phyloP scores from a whole-genome alignment of 345 rosid species.

The Acer negundo region DNA sequence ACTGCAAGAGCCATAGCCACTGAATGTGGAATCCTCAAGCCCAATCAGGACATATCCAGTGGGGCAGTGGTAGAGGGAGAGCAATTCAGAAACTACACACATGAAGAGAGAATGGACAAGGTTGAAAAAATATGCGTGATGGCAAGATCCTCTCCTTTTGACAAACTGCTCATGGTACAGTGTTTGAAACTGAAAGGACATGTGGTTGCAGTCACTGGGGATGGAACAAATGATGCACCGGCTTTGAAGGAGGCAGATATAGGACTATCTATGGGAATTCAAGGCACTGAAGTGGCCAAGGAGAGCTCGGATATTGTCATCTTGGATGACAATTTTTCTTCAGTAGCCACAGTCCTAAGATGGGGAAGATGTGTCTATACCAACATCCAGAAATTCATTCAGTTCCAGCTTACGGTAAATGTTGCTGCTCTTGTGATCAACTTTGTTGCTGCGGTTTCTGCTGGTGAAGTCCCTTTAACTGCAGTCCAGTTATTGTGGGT shows the following conservation, averaged over 20 bases:
- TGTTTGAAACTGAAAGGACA: slow-evolving; percentile 66
- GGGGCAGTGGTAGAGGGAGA: slow-evolving; percentile 65
- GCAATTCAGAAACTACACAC: slow-evolving; percentile 47
- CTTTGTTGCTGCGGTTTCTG: slow-evolving; percentile 71
- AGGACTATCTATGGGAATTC: slow-evolving; percentile 78
- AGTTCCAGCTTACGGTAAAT: slow-evolving; percentile 74
- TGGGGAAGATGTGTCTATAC: slow-evolving; percentile 84
- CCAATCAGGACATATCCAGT: slow-evolving; percentile 22
- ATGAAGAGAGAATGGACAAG: slow-evolving; percentile 42
- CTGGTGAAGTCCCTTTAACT: slow-evolving; percentile 65
- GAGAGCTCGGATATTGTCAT: slow-evolving; percentile 83
- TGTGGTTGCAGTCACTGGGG: slow-evolving; percentile 76
- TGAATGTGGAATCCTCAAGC: slow-evolving; percentile 66
- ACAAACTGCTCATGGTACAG: slow-evolving; percentile 79
- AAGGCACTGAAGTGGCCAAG: slow-evolving; percentile 80
- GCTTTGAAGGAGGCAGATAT: slow-evolving; percentile 77
- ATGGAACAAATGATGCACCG: slow-evolving; percentile 80
- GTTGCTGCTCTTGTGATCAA: slow-evolving; percentile 70
- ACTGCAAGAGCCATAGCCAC: slow-evolving; percentile 83
- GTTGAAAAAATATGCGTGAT: slow-evolving; percentile 67
- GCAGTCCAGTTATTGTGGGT: slow-evolving; percentile 81
- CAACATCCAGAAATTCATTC: slow-evolving; percentile 79
- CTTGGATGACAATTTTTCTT: slow-evolving; percentile 73
- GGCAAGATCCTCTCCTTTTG: slow-evolving; percentile 78
- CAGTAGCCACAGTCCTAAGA: slow-evolving; percentile 58